These are phyloP conservation scores for Trametes hirsuta DNA, from an alignment of 1,284 basidiomycete genomes.

Conservation along the genomic window DNA sequence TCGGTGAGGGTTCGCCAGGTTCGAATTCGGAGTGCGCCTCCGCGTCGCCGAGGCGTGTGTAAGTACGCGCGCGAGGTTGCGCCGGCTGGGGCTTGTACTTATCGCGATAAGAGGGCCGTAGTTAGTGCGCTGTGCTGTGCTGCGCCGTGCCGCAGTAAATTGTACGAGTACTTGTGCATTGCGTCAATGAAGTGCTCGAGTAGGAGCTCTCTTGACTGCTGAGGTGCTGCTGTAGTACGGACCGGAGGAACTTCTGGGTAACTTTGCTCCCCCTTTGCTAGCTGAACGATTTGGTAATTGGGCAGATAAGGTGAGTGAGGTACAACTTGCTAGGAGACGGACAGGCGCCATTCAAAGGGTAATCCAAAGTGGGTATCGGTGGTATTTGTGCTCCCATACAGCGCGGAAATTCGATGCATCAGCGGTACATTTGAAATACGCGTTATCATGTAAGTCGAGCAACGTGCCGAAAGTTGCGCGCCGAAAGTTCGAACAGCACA, in stretches of 20 bases:
- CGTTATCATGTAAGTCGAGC: background rate
- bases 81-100: background rate
- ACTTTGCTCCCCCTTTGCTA: too few species aligned
- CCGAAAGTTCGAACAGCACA: background rate
- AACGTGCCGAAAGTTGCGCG: background rate
- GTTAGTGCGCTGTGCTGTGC: background rate
- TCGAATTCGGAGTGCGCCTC: background rate
- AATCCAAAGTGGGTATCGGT: too few species aligned
- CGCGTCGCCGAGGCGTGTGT: background rate
- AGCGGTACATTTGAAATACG: background rate
- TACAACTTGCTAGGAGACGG: too few species aligned
- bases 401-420: too few species aligned
- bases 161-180: background rate
- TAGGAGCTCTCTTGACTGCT: too few species aligned
- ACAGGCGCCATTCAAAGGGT: too few species aligned
- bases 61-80: constrained; percentile 1
- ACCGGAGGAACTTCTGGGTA: too few species aligned
- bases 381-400: too few species aligned
- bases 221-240: too few species aligned
- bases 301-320: too few species aligned
- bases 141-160: background rate
- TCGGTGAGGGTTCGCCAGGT: background rate
- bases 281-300: too few species aligned
- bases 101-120: background rate
- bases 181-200: background rate